Conservation (phyloP, 208 protist species). For the Endotrypanum monterogeii region DNA sequence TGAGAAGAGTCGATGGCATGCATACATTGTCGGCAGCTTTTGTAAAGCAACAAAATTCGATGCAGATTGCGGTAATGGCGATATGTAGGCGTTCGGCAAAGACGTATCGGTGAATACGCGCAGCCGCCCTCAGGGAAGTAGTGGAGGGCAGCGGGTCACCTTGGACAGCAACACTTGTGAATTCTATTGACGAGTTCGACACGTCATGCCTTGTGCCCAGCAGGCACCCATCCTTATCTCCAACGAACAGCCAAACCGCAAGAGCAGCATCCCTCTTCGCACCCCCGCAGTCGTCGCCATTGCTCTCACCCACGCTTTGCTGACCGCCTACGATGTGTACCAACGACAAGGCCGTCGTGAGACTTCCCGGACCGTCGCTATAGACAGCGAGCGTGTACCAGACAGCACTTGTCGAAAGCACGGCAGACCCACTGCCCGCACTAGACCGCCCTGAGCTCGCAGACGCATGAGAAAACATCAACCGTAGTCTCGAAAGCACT, state of each 20-base stretch:
- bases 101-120: constrained; percentile 16
- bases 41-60: neutral
- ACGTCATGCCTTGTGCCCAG: neutral
- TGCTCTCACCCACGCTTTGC: neutral
- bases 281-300: neutral
- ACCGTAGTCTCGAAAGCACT: constrained; percentile 16
- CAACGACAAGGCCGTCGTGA: constrained; percentile 19
- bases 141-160: neutral
- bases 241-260: constrained; percentile 22
- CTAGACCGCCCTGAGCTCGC: neutral
- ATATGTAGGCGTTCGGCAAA: constrained; percentile 27
- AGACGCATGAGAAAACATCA: neutral
- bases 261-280: neutral
- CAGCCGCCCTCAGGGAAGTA: constrained; percentile 3
- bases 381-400: constrained; percentile 15
- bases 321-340: neutral
- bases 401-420: neutral
- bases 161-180: neutral
- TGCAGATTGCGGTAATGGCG: constrained; percentile 20
- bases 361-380: constrained; percentile 17
- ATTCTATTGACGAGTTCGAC: neutral
- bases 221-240: constrained; percentile 21
- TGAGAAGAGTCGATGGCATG: neutral
- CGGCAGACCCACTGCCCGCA: neutral
- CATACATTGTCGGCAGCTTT: neutral